Base-by-base conservation (phyloP, 768 basidiomycete species). In the Boletus speciosus region DNA sequence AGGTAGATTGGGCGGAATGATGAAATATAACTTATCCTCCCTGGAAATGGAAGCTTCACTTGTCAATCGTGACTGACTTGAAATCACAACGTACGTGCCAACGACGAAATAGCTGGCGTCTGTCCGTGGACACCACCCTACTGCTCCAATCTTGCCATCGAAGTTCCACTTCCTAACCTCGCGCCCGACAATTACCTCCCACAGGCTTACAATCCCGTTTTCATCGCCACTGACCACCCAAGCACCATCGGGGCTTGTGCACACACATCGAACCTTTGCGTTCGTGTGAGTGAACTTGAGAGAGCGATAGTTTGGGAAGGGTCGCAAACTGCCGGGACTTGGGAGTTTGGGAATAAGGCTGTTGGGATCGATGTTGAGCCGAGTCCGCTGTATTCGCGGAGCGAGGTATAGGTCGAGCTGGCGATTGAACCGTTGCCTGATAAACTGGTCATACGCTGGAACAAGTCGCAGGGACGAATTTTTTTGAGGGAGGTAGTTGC, bases 361-460 rank as follows among this genome's bases (percentile, higher is more conserved):
- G 60, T 86, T 83, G 1, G 96, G 94, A 65, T 98, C 92, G 48
- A 97, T 90, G 64, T 93, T 93, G 32, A 98, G 82, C 68, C 91
- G 93, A 49, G 79, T 82, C 50, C 91, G 77, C 61, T 92, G 89
- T 58, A 97, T 84, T 43, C 97, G 82, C 35, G 97, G 96, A 4
- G 97, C 97, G 42, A 99, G 84, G 68, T 99, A 99, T 19, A 99
- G 77, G 71, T 99, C 97, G 35, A 99, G 81, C 71, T 96, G 94
- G 21, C 97, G 85, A 64, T 81, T 84, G 71, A 98, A 98, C 43
- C 93, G 83, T 58, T 98, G 88, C 68, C 96, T 90, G 63, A 98
- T 92, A 69, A 98, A 93, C 53, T 82, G 81, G 62, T 88, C 81
- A 71, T 94, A 98, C 4, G 86, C 97, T 3, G 96, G 95, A 7